Base-by-base conservation (phyloP, 352 stramenopile species). In the Achlya hypogyna region DNA sequence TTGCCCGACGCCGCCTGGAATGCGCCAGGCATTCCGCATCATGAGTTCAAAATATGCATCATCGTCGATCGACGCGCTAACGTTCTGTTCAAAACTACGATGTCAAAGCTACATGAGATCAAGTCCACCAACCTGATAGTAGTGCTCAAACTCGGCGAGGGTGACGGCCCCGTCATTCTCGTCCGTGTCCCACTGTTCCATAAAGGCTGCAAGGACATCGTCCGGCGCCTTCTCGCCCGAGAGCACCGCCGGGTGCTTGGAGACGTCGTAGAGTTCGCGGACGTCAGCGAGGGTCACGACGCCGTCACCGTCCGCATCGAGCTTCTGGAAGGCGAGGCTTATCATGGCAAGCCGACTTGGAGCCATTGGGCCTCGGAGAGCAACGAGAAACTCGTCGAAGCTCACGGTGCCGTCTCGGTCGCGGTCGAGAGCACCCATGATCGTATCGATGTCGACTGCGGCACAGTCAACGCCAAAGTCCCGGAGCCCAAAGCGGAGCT, bases 31-130 rank as follows among this genome's bases (percentile, higher is more conserved):
- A 62, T 87, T 84, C 1, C 78, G 67, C 69, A 97, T 93, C 52
- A 96, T 80, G 40, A 89, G 70, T 42, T 94, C 82, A 74, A 96
- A 97, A 63, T 95, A 90, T 31, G 78, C 72, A 68, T 96, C 88
- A 16, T 79, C 74, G 16, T 67, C 25, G 9, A 96, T 86, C 32
- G 76, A 87, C 3, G 84, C 86, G 47, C 85, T 91, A 4, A 96
- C 65, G 71, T 95, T 94, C 71, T 88, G 59, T 28, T 43, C 27
- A 38, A n/a, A 65, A 71, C n/a, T 54, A 20, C 40, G 14, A 63
- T 6, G 45, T 27, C 63, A 42, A 52, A 62, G 32, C 22, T 56
- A 43, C 18, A 20, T 23, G 22, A 35, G 23, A 51, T 29, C 4
- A 14, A 14, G 16, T 27, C 8, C 23, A 31, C 77, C 45, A 75